phyloP scores from a whole-genome alignment of 208 protist genomes.

The Trypanosomatidae sp. region DNA sequence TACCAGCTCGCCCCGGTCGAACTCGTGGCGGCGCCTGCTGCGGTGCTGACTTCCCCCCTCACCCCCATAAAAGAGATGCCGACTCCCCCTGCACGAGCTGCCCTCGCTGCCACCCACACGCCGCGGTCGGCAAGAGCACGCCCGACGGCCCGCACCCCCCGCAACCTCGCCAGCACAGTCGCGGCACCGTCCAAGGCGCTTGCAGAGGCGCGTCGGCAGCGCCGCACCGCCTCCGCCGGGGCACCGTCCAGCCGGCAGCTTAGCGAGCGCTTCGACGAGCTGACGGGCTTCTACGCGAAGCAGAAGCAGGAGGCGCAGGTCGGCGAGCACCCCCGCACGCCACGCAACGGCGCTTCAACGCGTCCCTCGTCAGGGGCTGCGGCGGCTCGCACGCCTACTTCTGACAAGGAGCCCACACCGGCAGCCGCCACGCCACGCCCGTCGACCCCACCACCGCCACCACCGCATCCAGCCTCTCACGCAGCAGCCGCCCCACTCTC shows the following conservation, averaged over 20 bases:
- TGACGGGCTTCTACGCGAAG: slow-evolving; percentile 62
- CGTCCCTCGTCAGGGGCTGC: not conserved
- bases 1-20: no score
- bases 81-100: no score
- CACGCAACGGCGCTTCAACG: not conserved
- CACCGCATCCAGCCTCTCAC: no score
- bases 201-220: slow-evolving; percentile 18
- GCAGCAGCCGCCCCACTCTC: not conserved
- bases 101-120: no score
- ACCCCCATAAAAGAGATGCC: no score
- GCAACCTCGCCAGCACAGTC: no score
- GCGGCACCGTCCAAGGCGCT: no score
- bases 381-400: not conserved
- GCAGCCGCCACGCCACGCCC: slow-evolving; percentile 4
- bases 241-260: slow-evolving; percentile 64
- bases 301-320: slow-evolving; percentile 27
- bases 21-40: no score
- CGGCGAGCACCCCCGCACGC: slow-evolving; percentile 23
- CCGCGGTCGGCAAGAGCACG: no score
- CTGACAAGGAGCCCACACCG: not conserved
- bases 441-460: not conserved
- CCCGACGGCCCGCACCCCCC: slow-evolving; percentile 15
- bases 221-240: slow-evolving; percentile 43
- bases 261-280: slow-evolving; percentile 53
- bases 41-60: no score